phyloP scores from a whole-genome alignment of 345 rosid genomes.

The Euclidium syriacum region DNA sequence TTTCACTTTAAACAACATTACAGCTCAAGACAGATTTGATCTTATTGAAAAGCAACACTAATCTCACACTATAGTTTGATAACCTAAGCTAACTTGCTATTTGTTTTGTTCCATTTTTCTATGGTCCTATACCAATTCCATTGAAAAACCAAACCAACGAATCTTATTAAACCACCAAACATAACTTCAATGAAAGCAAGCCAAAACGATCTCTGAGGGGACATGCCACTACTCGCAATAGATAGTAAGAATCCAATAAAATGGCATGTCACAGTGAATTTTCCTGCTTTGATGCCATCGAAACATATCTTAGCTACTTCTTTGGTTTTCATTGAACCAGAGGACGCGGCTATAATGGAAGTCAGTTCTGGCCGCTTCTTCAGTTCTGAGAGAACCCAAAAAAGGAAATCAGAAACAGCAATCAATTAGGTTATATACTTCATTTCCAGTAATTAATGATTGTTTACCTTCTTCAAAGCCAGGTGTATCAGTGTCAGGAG shows the following conservation, averaged over 20 bases:
- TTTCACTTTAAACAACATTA: no score
- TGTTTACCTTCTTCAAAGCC: constrained; percentile 48
- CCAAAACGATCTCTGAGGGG: constrained; percentile 54
- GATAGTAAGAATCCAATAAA: constrained; percentile 45
- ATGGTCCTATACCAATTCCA: constrained; percentile 61
- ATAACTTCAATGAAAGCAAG: constrained; percentile 63
- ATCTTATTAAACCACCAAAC: constrained; percentile 33
- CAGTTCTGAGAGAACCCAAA: constrained; percentile 29
- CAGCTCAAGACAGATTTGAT: no score
- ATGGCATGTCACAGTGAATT: constrained; percentile 52
- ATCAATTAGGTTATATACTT: neutral
- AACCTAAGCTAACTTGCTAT: no score
- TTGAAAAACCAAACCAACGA: constrained; percentile 41
- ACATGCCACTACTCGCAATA: constrained; percentile 49
- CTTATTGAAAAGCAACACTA: no score
- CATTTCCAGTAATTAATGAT: neutral
- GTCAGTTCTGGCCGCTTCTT: constrained; percentile 49
- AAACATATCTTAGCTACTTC: constrained; percentile 55
- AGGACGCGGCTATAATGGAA: constrained; percentile 37
- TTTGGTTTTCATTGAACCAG: constrained; percentile 57
- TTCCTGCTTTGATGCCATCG: constrained; percentile 51
- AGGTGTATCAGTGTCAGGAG: constrained; percentile 68
- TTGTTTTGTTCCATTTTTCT: constrained; percentile 39
- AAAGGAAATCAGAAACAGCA: neutral
- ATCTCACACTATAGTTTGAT: no score